A percentile compares a stretch with the other conserved stretches of the same genome.
Evolutionary conservation across 2,329 filamentous ascomycete species (phyloP).

Genomic region (Aureobasidium sp.): DNA sequence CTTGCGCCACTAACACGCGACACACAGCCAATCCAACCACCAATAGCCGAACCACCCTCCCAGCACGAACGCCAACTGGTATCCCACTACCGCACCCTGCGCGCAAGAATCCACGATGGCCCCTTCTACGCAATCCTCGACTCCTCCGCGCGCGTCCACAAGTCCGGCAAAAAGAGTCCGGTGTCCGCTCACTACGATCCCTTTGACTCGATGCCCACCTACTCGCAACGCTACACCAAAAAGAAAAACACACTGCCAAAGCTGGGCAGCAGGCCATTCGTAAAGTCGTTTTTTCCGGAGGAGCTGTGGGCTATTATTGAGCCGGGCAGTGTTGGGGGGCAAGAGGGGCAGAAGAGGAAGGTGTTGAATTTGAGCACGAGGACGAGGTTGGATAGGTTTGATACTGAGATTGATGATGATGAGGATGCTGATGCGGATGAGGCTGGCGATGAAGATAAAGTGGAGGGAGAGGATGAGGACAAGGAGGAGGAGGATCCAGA

Average conservation of each 20-base stretch:
- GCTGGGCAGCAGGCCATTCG: conserved; percentile 48
- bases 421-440: conserved; percentile 34
- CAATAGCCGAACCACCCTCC: conserved; percentile 34
- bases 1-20: not conserved
- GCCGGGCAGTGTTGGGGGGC: conserved; percentile 21
- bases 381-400: conserved; percentile 18
- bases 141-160: conserved; percentile 38
- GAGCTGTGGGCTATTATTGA: conserved; percentile 52
- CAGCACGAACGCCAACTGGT: conserved; percentile 42
- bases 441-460: conserved; percentile 33
- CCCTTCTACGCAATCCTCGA: conserved; percentile 52
- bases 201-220: conserved; percentile 56
- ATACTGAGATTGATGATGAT: conserved; percentile 29
- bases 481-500: conserved; percentile 55
- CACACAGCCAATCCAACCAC: conserved; percentile 24
- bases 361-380: conserved; percentile 2
- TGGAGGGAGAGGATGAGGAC: conserved; percentile 48
- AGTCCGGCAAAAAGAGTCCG: conserved; percentile 21
- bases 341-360: conserved; percentile 16
- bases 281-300: conserved; percentile 51
- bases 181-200: conserved; percentile 48
- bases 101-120: conserved; percentile 51
- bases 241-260: conserved; percentile 50
- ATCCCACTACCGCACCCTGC: conserved; percentile 45
- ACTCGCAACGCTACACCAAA: conserved; percentile 49